phyloP scores from a whole-genome alignment of 306 rosid genomes.

The Castanea sativa region DNA sequence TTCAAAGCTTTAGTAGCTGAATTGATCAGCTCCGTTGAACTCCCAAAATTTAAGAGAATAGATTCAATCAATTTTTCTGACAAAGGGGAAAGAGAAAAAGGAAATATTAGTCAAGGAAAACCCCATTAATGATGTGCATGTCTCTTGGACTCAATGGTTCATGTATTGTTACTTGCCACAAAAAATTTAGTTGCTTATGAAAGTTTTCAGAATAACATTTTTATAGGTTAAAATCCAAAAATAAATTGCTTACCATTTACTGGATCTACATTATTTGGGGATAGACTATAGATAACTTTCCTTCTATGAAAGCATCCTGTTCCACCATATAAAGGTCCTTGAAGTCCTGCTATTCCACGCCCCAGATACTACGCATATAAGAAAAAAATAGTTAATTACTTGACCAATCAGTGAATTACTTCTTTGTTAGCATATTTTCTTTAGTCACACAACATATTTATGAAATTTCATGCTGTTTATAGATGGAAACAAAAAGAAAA shows the following conservation, averaged over 20 bases:
- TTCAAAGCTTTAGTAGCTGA: conserved; percentile 37
- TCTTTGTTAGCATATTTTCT: no score
- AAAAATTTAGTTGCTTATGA: not conserved
- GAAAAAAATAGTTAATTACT: not conserved
- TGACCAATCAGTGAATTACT: no score
- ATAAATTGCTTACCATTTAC: not conserved
- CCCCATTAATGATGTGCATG: no score
- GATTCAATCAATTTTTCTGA: conserved; percentile 26
- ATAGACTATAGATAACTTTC: conserved; percentile 62
- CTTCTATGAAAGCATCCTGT: conserved; percentile 62
- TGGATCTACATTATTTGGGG: conserved; percentile 19
- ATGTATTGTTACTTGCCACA: not conserved
- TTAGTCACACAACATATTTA: no score
- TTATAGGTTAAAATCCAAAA: not conserved
- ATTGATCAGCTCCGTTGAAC: conserved; percentile 30
- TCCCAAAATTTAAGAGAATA: conserved; percentile 36
- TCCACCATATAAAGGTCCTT: conserved; percentile 52
- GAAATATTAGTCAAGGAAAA: not conserved
- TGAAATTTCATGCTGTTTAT: no score
- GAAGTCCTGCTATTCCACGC: conserved; percentile 50
- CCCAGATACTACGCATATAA: conserved; percentile 10
- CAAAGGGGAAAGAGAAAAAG: not conserved
- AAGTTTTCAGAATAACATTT: not conserved
- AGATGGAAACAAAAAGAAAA: not conserved
- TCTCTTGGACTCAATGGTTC: not conserved